phyloP scores from a whole-genome alignment of 768 basidiomycete genomes.

The Lyophyllum atratum region DNA sequence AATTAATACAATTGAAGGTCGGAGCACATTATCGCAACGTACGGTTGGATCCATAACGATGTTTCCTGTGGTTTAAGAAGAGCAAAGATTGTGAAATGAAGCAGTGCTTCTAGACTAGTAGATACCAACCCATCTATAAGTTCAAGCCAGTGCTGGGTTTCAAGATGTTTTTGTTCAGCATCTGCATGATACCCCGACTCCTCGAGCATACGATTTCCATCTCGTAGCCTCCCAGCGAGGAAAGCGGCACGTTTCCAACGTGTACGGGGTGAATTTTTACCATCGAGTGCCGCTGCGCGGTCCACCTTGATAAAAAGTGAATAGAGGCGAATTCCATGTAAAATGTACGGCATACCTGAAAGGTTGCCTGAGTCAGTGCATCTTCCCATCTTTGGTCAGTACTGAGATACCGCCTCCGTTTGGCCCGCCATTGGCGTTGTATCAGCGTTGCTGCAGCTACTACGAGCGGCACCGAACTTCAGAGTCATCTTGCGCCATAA shows the following conservation, averaged over 20 bases:
- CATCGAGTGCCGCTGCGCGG: conserved; percentile 42
- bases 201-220: conserved; percentile 41
- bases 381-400: conserved; percentile 38
- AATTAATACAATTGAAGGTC: background rate
- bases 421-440: conserved; percentile 40
- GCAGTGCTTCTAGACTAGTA: no score
- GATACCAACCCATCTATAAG: conserved; percentile 52
- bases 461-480: conserved; percentile 20
- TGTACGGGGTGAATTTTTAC: conserved; percentile 43
- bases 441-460: conserved; percentile 37
- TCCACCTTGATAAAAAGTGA: conserved; percentile 30
- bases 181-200: conserved; percentile 27
- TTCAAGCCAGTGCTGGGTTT: conserved; percentile 68
- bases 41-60: conserved; percentile 66
- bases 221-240: conserved; percentile 41
- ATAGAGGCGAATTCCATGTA: no score
- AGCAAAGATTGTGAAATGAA: background rate
- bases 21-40: conserved; percentile 24
- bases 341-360: conserved; percentile 34
- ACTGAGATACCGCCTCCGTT: conserved; percentile 30
- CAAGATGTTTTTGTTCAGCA: conserved; percentile 47
- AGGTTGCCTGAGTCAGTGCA: conserved; percentile 34
- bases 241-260: conserved; percentile 52
- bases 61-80: conserved; percentile 43
- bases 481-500: background rate